Conservation (phyloP, 1,284 basidiomycete genomes). For the Thecaphora thlaspeos region DNA sequence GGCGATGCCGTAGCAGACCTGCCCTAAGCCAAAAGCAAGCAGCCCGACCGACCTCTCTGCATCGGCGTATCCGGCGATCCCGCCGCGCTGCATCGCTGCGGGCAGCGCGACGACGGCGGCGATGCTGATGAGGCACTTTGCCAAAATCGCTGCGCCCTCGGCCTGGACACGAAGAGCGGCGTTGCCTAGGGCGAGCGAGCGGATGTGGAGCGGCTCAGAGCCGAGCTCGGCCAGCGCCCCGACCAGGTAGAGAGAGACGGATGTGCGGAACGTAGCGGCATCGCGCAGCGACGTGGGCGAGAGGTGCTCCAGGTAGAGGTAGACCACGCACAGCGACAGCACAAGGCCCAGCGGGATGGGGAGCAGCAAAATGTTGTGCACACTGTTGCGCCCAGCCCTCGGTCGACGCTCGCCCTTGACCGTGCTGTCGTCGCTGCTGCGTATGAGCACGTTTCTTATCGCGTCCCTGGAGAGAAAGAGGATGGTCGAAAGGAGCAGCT, state of each 20-base stretch:
- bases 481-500: slow-evolving; percentile 80
- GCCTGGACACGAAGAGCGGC: slow-evolving; percentile 42
- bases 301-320: slow-evolving; percentile 25
- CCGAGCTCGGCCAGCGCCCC: slow-evolving; percentile 47
- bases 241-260: slow-evolving; percentile 41
- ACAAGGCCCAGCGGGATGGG: slow-evolving; percentile 38
- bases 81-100: slow-evolving; percentile 3
- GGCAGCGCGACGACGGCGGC: slow-evolving; percentile 11
- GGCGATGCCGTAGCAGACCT: slow-evolving; percentile 36
- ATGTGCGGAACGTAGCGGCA: slow-evolving; percentile 23
- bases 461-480: slow-evolving; percentile 90
- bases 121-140: slow-evolving; percentile 39
- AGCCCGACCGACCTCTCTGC: slow-evolving; percentile 24
- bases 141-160: slow-evolving; percentile 42
- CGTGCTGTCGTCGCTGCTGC: slow-evolving; percentile 4
- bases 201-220: slow-evolving; percentile 49
- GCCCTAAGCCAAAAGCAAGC: slow-evolving; percentile 48
- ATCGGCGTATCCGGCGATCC: background rate
- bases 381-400: too few species aligned
- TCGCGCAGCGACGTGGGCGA: slow-evolving; percentile 27
- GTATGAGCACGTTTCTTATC: slow-evolving; percentile 60
- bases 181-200: slow-evolving; percentile 31
- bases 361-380: slow-evolving; percentile 49
- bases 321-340: slow-evolving; percentile 20
- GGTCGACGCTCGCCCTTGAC: too few species aligned